These are phyloP conservation scores for Globisporangium nunn DNA, from an alignment of 352 stramenopile species.

Conservation along the genomic window DNA sequence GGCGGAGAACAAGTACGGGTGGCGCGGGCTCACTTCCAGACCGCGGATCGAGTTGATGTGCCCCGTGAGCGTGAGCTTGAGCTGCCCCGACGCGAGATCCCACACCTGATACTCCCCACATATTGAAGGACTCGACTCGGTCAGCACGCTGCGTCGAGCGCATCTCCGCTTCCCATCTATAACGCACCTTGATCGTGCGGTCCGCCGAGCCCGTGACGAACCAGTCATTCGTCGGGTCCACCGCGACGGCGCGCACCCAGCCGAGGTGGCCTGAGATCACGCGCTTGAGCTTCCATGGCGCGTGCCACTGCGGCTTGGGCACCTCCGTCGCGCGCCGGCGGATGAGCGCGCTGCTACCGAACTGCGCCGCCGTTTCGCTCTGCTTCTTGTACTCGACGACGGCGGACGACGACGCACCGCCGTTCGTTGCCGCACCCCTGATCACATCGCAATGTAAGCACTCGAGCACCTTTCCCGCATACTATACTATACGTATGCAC, in stretches of 20 bases:
- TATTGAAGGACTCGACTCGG: neutral
- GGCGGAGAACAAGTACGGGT: constrained; percentile 97
- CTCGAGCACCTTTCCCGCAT: neutral
- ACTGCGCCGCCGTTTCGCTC: constrained; percentile 36
- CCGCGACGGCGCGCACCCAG: constrained; percentile 96
- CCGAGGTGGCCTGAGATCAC: constrained; percentile 94
- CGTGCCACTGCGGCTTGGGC: constrained; percentile 97
- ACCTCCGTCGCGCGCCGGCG: constrained; percentile 81
- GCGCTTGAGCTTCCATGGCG: constrained; percentile 96
- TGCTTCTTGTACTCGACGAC: constrained; percentile 67
- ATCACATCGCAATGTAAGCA: neutral
- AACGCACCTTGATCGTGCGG: constrained; percentile 93
- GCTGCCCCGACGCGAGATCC: constrained; percentile 94
- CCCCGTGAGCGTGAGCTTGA: constrained; percentile 98
- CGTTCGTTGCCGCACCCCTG: neutral
- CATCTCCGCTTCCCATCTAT: neutral
- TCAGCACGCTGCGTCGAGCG: neutral
- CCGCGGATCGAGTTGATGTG: constrained; percentile 98
- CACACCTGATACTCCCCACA: constrained; percentile 41
- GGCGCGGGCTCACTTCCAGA: constrained; percentile 91
- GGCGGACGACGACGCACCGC: constrained; percentile 15
- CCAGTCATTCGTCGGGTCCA: constrained; percentile 98
- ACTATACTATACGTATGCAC: no score
- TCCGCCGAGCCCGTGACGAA: constrained; percentile 97
- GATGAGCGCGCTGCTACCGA: constrained; percentile 58